Evolutionary conservation across 129 eudicot genomes (phyloP).

Genomic region (Chrysanthemum lavandulifolium): DNA sequence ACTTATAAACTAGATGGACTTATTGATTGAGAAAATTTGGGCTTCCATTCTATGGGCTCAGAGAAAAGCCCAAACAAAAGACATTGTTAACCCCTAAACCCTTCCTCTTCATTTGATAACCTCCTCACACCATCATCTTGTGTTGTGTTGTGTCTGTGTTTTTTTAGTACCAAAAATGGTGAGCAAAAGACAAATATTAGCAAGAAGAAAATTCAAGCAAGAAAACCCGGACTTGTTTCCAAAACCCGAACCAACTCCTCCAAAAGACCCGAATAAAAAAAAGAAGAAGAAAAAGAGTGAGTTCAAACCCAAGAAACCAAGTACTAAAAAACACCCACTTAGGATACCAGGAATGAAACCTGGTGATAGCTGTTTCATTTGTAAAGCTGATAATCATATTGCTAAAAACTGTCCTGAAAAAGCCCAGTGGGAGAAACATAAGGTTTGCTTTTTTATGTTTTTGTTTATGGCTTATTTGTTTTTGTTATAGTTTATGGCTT

Average conservation of each 20-base stretch:
- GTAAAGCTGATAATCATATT: constrained; percentile 77
- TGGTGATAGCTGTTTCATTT: constrained; percentile 90
- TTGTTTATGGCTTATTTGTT: too few relatives aligned
- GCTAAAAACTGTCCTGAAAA: constrained; percentile 90
- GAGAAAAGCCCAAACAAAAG: background rate
- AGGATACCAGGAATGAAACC: constrained; percentile 98
- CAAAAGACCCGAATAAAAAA: constrained; percentile 72
- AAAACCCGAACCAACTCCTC: constrained; percentile 67
- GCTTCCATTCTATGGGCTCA: background rate
- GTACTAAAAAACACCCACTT: constrained; percentile 61
- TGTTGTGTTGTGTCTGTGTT: background rate
- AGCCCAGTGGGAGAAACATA: constrained; percentile 92
- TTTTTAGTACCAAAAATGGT: constrained; percentile 46
- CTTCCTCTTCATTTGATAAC: background rate
- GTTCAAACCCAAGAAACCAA: constrained; percentile 55
- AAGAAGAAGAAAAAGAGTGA: constrained; percentile 63
- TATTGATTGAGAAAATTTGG: background rate
- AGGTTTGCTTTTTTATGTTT: constrained; percentile 42
- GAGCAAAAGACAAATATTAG: constrained; percentile 82
- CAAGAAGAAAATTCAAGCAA: constrained; percentile 60
- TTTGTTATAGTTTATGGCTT: too few relatives aligned
- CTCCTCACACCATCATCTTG: background rate
- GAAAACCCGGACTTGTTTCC: constrained; percentile 78
- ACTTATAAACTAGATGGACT: too few relatives aligned
- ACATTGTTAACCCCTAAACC: background rate